phyloP scores from a whole-genome alignment of 306 rosid genomes.

The Arachis hypogaea region DNA sequence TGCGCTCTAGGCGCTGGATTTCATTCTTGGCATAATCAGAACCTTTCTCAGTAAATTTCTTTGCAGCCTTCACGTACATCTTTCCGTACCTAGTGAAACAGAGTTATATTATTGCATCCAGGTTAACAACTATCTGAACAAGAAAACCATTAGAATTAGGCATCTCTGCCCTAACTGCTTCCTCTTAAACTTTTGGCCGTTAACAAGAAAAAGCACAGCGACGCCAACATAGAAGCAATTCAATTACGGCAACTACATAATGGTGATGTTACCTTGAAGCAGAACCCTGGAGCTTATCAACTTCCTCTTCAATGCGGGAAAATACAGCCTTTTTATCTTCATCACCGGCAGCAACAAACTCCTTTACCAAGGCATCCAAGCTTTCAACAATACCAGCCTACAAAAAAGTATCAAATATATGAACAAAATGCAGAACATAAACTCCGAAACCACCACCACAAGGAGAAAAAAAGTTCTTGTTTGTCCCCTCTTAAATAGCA shows the following conservation, averaged over 20 bases:
- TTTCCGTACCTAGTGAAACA: slow-evolving; percentile 65
- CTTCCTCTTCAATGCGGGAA: slow-evolving; percentile 73
- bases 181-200: background rate
- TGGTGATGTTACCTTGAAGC: slow-evolving; percentile 65
- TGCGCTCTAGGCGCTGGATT: slow-evolving; percentile 78
- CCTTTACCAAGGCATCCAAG: slow-evolving; percentile 75
- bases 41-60: slow-evolving; percentile 72
- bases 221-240: background rate
- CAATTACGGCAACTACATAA: background rate
- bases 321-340: slow-evolving; percentile 73
- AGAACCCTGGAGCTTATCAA: slow-evolving; percentile 74
- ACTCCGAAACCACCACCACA: background rate
- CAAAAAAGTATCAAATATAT: slow-evolving; percentile 36
- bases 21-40: slow-evolving; percentile 86
- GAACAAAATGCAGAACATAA: slow-evolving; percentile 27
- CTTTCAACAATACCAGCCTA: slow-evolving; percentile 81
- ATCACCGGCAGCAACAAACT: slow-evolving; percentile 62
- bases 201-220: background rate
- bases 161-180: background rate
- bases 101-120: slow-evolving; percentile 10
- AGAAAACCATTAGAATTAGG: background rate
- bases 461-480: background rate
- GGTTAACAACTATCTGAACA: slow-evolving; percentile 1
- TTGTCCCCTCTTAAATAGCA: slow-evolving; percentile 3
- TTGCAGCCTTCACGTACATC: slow-evolving; percentile 86